A percentile compares a stretch with the other conserved stretches of the same genome.
Conservation (phyloP, 495 filamentous ascomycete species). For the Bacidia gigantensis region DNA sequence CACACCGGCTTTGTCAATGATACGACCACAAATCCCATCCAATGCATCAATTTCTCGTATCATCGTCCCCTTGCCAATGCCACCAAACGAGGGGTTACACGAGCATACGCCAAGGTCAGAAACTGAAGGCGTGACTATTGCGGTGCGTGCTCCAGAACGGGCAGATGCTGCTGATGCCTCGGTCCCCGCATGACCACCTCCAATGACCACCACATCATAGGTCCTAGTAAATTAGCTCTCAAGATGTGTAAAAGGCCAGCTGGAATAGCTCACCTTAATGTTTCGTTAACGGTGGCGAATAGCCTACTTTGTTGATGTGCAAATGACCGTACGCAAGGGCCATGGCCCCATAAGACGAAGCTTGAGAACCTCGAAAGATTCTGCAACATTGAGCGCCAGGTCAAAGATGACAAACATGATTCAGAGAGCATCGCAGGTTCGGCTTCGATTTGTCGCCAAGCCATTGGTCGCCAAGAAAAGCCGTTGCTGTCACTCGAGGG, state of each 20-base stretch:
- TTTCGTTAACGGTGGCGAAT: slow-evolving; percentile 35
- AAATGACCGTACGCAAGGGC: slow-evolving; percentile 17
- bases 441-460: too few relatives aligned
- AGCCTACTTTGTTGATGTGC: slow-evolving; percentile 11
- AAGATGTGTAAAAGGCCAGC: neutral
- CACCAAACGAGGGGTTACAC: slow-evolving; percentile 94
- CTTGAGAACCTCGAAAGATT: slow-evolving; percentile 13
- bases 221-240: slow-evolving; percentile 33
- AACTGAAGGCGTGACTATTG: slow-evolving; percentile 70
- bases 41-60: slow-evolving; percentile 90
- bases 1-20: slow-evolving; percentile 85
- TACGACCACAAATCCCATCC: slow-evolving; percentile 77
- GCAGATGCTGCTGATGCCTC: slow-evolving; percentile 93
- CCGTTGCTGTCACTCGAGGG: too few relatives aligned
- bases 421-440: too few relatives aligned
- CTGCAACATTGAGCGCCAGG: neutral
- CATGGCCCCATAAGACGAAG: slow-evolving; percentile 24
- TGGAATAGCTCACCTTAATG: slow-evolving; percentile 23
- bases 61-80: slow-evolving; percentile 98
- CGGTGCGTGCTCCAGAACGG: slow-evolving; percentile 76
- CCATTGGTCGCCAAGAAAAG: too few relatives aligned
- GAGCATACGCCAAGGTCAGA: slow-evolving; percentile 91
- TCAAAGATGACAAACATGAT: neutral
- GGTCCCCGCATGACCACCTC: slow-evolving; percentile 87
- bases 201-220: slow-evolving; percentile 91